Evolutionary conservation across 1,284 basidiomycete species (phyloP), one percentile per base, ranked within the genome.

Genomic region (Phellopilus nigrolimitatus): DNA sequence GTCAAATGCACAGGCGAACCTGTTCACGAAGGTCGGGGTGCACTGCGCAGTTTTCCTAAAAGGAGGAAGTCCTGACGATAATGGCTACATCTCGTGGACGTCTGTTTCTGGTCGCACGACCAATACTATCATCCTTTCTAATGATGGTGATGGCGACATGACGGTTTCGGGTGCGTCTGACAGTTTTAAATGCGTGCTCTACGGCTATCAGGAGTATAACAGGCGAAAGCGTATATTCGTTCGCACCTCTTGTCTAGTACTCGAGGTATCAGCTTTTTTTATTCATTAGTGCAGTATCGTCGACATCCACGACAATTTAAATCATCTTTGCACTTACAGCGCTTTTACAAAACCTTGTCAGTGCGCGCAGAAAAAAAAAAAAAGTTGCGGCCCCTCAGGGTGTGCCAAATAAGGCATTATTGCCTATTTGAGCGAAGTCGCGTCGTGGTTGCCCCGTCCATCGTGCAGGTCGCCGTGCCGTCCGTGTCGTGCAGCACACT

Each of bases 141-240:
- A n/a, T n/a, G 84, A 84, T 24, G 75, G 77, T 21, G 61, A 72
- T 12, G 78, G 75, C 41, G 61, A 70, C 46, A 52, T 33, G 10
- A 74, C 73, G 10, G 56, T 72, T 30, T 66, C 76, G 39, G 81
- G 76, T 45, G 81, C 80, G 12, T 88, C 85, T 60, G 70, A 70
- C 45, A 69, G 61, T 49, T 84, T 86, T 67, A 88, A 84, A 84
- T 85, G 85, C 25, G 75, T 82, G n/a, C 68, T 68, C 44, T 88
- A 80, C 60, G 85, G 87, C 66, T 88, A 87, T 65, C 84, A 88
- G 64, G 66, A 79, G 51, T 85, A 49, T 30, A 25, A 45, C 41
- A 31, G 13, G 3, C 51, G 39, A 55, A 1, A 28, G 5, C 15
- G 36, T 9, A n/a, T 15, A 6, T 5, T 15, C 7, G 12, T 8